Conservation (phyloP, 495 filamentous ascomycete species). For the Amniculicola lignicola region DNA sequence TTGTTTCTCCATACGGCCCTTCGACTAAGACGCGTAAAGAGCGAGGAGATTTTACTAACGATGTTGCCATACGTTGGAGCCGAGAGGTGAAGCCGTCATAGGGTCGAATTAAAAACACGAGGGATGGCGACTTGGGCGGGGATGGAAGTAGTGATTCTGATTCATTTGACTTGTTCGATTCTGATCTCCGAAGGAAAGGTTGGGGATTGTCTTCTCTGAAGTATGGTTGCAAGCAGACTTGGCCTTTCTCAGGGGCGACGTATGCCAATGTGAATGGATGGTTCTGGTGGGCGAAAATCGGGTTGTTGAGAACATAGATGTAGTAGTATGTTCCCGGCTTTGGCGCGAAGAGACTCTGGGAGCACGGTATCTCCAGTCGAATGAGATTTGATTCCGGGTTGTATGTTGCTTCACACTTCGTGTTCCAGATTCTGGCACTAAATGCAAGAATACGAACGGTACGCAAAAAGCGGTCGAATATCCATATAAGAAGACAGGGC, state of each 20-base stretch:
- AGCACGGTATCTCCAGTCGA: conserved; percentile 47
- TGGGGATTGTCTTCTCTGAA: no score
- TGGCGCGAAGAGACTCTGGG: conserved; percentile 39
- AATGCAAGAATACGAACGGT: conserved; percentile 49
- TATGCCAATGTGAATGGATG: conserved; percentile 60
- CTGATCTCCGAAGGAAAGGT: neutral
- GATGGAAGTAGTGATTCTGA: conserved; percentile 6
- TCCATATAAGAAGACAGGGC: conserved; percentile 52
- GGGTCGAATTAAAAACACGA: conserved; percentile 49
- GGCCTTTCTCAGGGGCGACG: neutral
- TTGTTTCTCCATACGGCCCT: conserved; percentile 56
- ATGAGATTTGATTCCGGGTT: conserved; percentile 51
- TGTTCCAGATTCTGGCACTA: conserved; percentile 44
- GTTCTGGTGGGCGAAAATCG: conserved; percentile 53
- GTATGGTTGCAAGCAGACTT: neutral
- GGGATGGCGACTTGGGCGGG: neutral
- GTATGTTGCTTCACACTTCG: conserved; percentile 43
- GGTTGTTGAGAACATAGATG: conserved; percentile 51
- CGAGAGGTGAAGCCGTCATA: conserved; percentile 51
- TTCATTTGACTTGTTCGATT: neutral
- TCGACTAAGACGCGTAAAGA: conserved; percentile 49
- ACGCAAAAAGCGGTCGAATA: conserved; percentile 50
- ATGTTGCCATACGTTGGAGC: conserved; percentile 33
- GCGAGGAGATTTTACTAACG: conserved; percentile 16
- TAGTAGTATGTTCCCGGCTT: conserved; percentile 57